These are phyloP conservation scores for Stephanodiscus triporus DNA, from an alignment of 108 stramenopile genomes.

Conservation along the genomic window DNA sequence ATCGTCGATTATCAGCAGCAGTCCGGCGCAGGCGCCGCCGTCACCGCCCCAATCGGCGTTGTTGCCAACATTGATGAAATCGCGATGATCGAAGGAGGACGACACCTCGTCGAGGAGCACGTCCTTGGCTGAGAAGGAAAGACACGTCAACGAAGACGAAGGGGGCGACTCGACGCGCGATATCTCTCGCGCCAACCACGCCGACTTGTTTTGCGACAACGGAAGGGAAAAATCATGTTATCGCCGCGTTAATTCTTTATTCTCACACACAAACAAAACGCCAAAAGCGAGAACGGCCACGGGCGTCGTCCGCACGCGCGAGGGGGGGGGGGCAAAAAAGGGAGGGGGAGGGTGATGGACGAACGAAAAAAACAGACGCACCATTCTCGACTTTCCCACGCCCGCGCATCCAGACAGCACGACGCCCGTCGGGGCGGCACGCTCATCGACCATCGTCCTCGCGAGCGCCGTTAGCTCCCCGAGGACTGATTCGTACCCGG, in stretches of 20 bases:
- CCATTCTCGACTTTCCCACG: conserved; percentile 83
- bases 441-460: conserved; percentile 17
- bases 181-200: conserved; percentile 53
- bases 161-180: conserved; percentile 11
- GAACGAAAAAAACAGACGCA: conserved; percentile 6
- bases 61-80: background rate
- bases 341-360: background rate
- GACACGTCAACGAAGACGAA: conserved; percentile 5
- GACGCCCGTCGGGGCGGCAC: conserved; percentile 61
- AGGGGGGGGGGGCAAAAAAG: too few relatives aligned
- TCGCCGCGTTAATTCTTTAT: too few relatives aligned
- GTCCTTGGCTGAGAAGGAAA: conserved; percentile 46
- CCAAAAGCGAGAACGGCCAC: too few relatives aligned
- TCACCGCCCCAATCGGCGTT: too few relatives aligned
- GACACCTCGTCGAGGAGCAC: conserved; percentile 38
- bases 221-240: background rate
- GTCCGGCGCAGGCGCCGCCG: background rate
- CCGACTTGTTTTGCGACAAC: conserved; percentile 44
- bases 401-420: conserved; percentile 76
- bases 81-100: conserved; percentile 21
- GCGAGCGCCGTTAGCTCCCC: conserved; percentile 47
- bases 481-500: conserved; percentile 66
- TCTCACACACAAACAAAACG: too few relatives aligned
- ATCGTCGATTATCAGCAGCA: conserved; percentile 73
- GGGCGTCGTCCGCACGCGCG: too few relatives aligned